Evolutionary conservation across 2,329 filamentous ascomycete species (phyloP).

Genomic region (Diaporthe longicolla): DNA sequence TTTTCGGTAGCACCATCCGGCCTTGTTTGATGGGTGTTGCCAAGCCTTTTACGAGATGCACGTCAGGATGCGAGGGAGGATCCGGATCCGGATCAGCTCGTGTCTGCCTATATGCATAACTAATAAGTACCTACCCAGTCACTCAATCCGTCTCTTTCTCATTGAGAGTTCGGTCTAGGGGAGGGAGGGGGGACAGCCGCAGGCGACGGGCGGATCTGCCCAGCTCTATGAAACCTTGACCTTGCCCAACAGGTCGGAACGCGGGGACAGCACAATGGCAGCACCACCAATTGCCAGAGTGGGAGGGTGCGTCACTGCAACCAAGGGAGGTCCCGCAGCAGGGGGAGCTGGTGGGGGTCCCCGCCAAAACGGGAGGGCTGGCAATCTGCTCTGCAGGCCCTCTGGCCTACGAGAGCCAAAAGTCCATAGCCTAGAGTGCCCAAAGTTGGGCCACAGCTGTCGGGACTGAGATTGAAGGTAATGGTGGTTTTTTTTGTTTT

Average conservation of each 20-base stretch:
- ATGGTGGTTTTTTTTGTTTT: neutral
- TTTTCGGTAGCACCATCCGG: neutral
- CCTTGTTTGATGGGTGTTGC: neutral
- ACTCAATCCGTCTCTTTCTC: neutral
- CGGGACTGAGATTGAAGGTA: neutral
- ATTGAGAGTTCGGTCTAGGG: neutral
- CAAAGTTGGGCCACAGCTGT: neutral
- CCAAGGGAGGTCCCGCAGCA: slow-evolving; percentile 31
- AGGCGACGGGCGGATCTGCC: neutral
- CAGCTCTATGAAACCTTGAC: slow-evolving; percentile 29
- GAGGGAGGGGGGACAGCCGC: neutral
- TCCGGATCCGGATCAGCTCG: neutral
- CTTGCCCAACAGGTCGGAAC: slow-evolving; percentile 29
- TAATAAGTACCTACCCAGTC: neutral
- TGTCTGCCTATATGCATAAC: neutral
- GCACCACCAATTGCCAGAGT: neutral
- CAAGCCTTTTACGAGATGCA: slow-evolving; percentile 23
- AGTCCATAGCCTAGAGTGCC: neutral
- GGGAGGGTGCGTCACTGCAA: slow-evolving; percentile 21
- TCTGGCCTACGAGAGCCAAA: neutral
- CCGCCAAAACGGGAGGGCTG: slow-evolving; percentile 11
- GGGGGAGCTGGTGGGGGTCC: slow-evolving; percentile 30
- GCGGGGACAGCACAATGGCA: slow-evolving; percentile 7
- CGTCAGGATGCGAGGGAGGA: slow-evolving; percentile 10
- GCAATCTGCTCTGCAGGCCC: slow-evolving; percentile 5